Conservation (phyloP, 352 stramenopile species). For the Globisporangium carolinianum region DNA sequence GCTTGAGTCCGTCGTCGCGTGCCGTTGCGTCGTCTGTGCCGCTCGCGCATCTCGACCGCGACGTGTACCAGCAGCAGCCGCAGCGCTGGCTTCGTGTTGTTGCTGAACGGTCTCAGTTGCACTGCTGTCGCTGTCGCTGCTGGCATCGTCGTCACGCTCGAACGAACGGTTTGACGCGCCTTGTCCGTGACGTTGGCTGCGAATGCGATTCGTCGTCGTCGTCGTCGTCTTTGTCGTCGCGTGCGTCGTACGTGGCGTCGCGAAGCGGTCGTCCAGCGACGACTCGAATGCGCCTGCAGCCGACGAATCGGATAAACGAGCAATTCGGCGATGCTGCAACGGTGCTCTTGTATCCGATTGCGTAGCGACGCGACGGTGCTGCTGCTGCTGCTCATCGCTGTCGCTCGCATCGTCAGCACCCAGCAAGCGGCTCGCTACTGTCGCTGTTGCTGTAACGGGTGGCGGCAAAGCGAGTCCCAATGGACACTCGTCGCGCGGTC, state of each 20-base stretch:
- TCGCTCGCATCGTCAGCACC: neutral
- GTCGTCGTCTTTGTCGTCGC: too few species aligned
- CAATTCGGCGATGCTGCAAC: too few species aligned
- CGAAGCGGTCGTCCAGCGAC: too few species aligned
- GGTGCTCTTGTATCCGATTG: neutral
- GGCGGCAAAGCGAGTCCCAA: constrained; percentile 32
- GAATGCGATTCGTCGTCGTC: too few species aligned
- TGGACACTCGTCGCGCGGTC: constrained; percentile 44
- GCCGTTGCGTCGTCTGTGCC: neutral
- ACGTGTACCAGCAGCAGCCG: neutral
- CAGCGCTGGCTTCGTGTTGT: too few species aligned
- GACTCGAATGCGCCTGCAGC: too few species aligned
- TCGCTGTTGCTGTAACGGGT: neutral
- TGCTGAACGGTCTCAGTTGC: too few species aligned
- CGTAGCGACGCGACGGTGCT: neutral
- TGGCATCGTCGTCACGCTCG: neutral
- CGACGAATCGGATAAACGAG: too few species aligned
- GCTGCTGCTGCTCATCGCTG: neutral
- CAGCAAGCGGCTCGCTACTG: neutral
- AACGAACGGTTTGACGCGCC: too few species aligned
- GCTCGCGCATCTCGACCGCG: neutral
- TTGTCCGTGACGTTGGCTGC: too few species aligned
- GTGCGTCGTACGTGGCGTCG: neutral
- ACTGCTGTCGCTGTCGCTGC: neutral
- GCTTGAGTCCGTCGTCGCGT: neutral